Evolutionary conservation across 106 monocot species (phyloP).

Genomic region (Platanthera zijinensis): DNA sequence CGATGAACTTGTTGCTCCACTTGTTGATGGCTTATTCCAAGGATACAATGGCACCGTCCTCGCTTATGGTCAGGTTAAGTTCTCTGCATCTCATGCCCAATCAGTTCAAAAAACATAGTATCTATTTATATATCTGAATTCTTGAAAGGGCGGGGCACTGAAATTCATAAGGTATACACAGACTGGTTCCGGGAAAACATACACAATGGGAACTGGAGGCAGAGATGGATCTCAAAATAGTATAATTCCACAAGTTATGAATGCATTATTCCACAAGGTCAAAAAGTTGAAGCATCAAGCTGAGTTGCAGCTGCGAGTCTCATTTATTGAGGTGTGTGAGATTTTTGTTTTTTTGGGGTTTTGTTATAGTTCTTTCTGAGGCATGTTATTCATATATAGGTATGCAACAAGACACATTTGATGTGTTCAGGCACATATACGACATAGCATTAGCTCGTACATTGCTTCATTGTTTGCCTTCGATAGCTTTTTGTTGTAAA

Average conservation of each 20-base stretch:
- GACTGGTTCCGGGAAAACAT: conserved; percentile 99
- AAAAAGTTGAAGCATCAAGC: conserved; percentile 62
- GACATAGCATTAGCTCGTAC: background rate
- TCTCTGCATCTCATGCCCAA: background rate
- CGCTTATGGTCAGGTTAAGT: conserved; percentile 89
- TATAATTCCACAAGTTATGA: conserved; percentile 85
- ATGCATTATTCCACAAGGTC: conserved; percentile 70
- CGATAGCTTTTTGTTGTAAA: background rate
- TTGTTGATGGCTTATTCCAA: conserved; percentile 96
- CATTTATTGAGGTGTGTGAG: conserved; percentile 82
- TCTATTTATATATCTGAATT: background rate
- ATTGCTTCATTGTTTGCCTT: background rate
- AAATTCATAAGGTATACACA: conserved; percentile 25
- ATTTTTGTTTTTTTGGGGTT: background rate
- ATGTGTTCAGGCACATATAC: background rate
- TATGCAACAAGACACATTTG: background rate
- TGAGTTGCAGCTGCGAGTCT: conserved; percentile 89
- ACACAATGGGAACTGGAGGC: conserved; percentile 92
- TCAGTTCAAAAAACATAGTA: background rate
- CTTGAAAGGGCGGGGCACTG: conserved; percentile 9
- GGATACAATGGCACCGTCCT: conserved; percentile 99
- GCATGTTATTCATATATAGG: background rate
- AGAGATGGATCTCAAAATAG: conserved; percentile 62
- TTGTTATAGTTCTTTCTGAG: background rate
- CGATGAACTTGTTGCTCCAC: conserved; percentile 85